Evolutionary conservation across 2,329 filamentous ascomycete species (phyloP).

Genomic region (Cladosporium cucumerinum): DNA sequence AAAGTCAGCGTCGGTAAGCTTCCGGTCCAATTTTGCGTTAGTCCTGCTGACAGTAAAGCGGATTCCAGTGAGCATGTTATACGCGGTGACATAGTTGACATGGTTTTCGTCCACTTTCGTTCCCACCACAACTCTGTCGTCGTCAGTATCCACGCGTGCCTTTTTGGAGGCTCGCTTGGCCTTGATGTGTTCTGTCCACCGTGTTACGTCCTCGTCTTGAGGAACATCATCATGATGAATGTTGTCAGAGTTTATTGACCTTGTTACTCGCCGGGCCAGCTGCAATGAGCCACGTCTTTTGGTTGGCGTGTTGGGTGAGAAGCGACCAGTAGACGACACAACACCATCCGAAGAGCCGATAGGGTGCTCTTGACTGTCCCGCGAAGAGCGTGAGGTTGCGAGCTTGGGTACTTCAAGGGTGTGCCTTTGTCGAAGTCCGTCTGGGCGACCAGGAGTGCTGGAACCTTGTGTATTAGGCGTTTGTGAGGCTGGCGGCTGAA

Average conservation of each 20-base stretch:
- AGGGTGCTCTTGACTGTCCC: constrained; percentile 56
- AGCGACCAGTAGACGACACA: constrained; percentile 69
- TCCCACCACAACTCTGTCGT: constrained; percentile 86
- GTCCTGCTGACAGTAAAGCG: constrained; percentile 94
- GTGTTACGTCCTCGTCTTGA: constrained; percentile 83
- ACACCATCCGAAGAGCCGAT: constrained; percentile 54
- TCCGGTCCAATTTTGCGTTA: constrained; percentile 92
- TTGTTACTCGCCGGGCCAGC: constrained; percentile 73
- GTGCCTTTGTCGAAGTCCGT: constrained; percentile 73
- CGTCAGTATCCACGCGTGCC: constrained; percentile 80
- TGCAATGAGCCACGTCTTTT: constrained; percentile 78
- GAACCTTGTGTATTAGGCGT: constrained; percentile 48
- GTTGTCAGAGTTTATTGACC: constrained; percentile 73
- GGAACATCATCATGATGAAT: constrained; percentile 69
- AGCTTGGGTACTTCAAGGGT: constrained; percentile 81
- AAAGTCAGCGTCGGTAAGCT: constrained; percentile 88
- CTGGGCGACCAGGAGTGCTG: constrained; percentile 44
- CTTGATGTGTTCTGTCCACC: constrained; percentile 89
- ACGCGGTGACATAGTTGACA: constrained; percentile 94
- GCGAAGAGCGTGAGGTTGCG: constrained; percentile 64
- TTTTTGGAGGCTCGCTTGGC: constrained; percentile 88
- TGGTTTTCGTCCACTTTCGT: constrained; percentile 98
- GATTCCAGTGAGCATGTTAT: constrained; percentile 99
- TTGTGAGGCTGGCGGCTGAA: constrained; percentile 40
- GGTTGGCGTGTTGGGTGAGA: constrained; percentile 66